Percentiles rank a stretch among this genome's conserved stretches.
These are phyloP conservation scores for Cryphonectria japonica DNA, from an alignment of 2,329 filamentous ascomycete species.

Conservation along the genomic window DNA sequence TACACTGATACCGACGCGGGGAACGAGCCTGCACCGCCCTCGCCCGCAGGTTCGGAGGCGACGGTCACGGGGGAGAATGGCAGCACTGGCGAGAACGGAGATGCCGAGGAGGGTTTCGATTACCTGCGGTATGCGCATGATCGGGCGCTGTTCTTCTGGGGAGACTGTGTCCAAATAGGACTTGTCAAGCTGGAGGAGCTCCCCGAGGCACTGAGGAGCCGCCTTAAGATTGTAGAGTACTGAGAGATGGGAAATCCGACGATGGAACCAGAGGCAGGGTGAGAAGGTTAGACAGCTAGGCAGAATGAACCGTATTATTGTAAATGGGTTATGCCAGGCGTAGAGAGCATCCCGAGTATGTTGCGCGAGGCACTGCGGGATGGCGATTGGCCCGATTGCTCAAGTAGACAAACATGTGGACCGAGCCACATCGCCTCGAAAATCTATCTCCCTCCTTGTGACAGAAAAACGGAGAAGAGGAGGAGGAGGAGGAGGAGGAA, in stretches of 20 bases:
- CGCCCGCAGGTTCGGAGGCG: conserved; percentile 26
- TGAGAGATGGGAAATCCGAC: conserved; percentile 39
- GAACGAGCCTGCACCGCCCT: conserved; percentile 35
- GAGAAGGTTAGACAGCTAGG: neutral
- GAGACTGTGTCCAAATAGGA: conserved; percentile 79
- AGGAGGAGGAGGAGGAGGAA: too few relatives aligned
- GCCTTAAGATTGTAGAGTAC: conserved; percentile 72
- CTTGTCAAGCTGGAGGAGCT: conserved; percentile 77
- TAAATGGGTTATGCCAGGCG: neutral
- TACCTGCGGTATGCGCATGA: conserved; percentile 92
- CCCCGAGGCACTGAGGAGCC: conserved; percentile 65
- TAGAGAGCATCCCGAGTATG: neutral
- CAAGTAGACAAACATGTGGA: neutral
- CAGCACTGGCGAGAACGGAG: conserved; percentile 46
- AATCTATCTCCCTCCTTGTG: neutral
- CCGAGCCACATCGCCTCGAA: neutral
- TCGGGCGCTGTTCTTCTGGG: conserved; percentile 91
- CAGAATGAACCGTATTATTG: neutral
- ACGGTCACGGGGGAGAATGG: conserved; percentile 35
- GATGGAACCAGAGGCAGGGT: neutral
- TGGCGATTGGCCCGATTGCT: neutral
- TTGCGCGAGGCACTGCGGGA: neutral
- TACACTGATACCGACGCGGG: conserved; percentile 56
- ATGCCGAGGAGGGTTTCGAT: conserved; percentile 80
- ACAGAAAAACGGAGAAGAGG: too few relatives aligned